phyloP scores from a whole-genome alignment of 495 filamentous ascomycete species.

The Xylaria acuta region DNA sequence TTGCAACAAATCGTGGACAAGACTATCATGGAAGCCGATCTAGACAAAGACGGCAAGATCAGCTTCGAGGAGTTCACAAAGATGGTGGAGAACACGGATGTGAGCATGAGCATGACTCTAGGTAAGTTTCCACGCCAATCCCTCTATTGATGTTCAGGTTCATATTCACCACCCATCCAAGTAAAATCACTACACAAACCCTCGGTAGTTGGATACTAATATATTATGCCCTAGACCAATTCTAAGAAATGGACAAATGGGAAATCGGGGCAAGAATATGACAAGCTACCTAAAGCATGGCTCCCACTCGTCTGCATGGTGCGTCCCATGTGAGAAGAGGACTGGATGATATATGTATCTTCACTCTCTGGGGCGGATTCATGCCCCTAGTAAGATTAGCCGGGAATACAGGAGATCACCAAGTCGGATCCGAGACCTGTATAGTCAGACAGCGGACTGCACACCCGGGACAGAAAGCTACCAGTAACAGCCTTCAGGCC shows the following conservation, averaged over 20 bases:
- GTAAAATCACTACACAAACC: neutral
- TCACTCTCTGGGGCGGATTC: neutral
- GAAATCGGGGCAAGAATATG: neutral
- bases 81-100: conserved; percentile 98
- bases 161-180: neutral
- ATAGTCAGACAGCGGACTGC: conserved; percentile 1
- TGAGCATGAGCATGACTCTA: conserved; percentile 97
- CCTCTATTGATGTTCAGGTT: neutral
- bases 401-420: neutral
- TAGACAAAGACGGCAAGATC: conserved; percentile 96
- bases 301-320: neutral
- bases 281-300: neutral
- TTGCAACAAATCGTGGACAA: conserved; percentile 99
- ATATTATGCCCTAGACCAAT: conserved; percentile 9
- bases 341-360: neutral
- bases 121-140: conserved; percentile 61
- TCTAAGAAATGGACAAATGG: neutral
- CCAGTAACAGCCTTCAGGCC: neutral
- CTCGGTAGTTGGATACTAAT: conserved; percentile 3
- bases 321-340: neutral
- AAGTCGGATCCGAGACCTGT: conserved; percentile 1
- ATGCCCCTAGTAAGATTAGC: neutral
- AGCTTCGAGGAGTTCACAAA: conserved; percentile 98
- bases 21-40: conserved; percentile 99
- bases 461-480: neutral